These are phyloP conservation scores for Mortierella sp. DNA, from an alignment of 371 early-diverging fungal genomes.

Conservation along the genomic window DNA sequence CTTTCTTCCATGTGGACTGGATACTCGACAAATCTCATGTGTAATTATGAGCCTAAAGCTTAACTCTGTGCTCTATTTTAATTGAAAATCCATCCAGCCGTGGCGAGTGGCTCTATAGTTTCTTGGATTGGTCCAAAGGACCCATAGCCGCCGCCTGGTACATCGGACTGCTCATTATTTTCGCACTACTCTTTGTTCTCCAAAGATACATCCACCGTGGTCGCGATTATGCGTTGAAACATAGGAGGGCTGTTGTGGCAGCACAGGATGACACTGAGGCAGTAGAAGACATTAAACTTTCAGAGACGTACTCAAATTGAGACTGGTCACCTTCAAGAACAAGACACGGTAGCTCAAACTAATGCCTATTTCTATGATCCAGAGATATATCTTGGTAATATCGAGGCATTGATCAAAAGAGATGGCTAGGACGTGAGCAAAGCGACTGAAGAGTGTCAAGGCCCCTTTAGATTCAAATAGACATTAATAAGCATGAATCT, in stretches of 20 bases:
- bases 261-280: slow-evolving; percentile 26
- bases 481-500: too few relatives aligned
- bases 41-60: not conserved
- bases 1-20: not conserved
- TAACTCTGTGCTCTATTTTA: not conserved
- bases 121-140: slow-evolving; percentile 50
- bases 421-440: too few relatives aligned
- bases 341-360: too few relatives aligned
- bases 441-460: too few relatives aligned
- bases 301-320: not conserved
- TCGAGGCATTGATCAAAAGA: too few relatives aligned
- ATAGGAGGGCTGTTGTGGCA: slow-evolving; percentile 26
- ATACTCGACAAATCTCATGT: not conserved
- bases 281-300: slow-evolving; percentile 10
- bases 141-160: slow-evolving; percentile 48
- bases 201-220: slow-evolving; percentile 50
- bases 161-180: slow-evolving; percentile 35
- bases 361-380: too few relatives aligned
- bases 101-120: slow-evolving; percentile 48
- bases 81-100: slow-evolving; percentile 23
- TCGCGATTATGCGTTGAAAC: slow-evolving; percentile 25
- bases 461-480: too few relatives aligned
- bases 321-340: too few relatives aligned
- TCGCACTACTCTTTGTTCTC: slow-evolving; percentile 36
- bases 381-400: too few relatives aligned